Percentiles rank a stretch among this genome's conserved stretches.
phyloP scores from a whole-genome alignment of 2,329 filamentous ascomycete genomes.

The Penicillium olsonii region DNA sequence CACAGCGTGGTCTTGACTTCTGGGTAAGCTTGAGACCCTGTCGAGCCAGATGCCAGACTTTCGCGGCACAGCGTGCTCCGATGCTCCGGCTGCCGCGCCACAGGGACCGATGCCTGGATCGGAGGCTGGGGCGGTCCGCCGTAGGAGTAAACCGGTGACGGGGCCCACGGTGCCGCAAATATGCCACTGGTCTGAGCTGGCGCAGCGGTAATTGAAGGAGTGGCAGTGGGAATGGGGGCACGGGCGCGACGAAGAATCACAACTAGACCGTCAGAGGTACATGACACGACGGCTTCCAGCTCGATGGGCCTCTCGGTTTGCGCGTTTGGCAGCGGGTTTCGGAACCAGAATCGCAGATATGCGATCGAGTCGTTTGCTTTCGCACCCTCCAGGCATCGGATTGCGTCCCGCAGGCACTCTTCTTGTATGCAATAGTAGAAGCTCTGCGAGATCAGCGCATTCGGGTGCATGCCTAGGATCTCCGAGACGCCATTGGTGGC shows the following conservation, averaged over 20 bases:
- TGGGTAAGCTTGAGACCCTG: constrained; percentile 30
- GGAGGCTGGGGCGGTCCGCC: constrained; percentile 4
- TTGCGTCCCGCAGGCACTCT: constrained; percentile 71
- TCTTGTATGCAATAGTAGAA: constrained; percentile 84
- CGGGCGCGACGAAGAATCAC: constrained; percentile 76
- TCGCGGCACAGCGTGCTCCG: not conserved
- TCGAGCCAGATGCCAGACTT: constrained; percentile 6
- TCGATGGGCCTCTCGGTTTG: constrained; percentile 53
- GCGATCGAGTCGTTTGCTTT: constrained; percentile 91
- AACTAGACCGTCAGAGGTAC: constrained; percentile 83
- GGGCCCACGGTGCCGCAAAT: constrained; percentile 79
- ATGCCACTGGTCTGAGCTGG: constrained; percentile 62
- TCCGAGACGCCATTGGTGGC: constrained; percentile 73
- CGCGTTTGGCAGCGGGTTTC: constrained; percentile 65
- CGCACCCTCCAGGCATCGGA: constrained; percentile 77
- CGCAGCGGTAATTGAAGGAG: constrained; percentile 37
- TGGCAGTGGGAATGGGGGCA: constrained; percentile 60
- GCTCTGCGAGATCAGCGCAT: constrained; percentile 71
- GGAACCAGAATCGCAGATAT: constrained; percentile 82
- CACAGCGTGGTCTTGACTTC: constrained; percentile 14
- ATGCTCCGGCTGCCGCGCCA: not conserved
- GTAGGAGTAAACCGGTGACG: constrained; percentile 58
- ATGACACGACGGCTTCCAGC: constrained; percentile 87
- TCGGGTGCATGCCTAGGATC: constrained; percentile 72
- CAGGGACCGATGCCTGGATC: not conserved